Evolutionary conservation across 2,329 filamentous ascomycete genomes (phyloP), one percentile per base, ranked within the genome.

Genomic region (Metarhizium humberi): DNA sequence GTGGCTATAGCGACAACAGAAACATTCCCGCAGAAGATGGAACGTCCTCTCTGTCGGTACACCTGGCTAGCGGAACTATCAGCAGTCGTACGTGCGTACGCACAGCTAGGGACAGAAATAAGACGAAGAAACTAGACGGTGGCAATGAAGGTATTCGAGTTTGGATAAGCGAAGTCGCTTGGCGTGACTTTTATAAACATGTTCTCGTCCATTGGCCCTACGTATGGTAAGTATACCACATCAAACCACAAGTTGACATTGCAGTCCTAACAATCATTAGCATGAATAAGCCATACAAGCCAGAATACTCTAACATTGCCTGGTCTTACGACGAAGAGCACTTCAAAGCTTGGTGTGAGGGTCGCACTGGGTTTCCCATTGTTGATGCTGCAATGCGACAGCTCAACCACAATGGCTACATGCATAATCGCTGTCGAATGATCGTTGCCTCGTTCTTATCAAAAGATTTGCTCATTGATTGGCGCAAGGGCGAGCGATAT

Each of bases 321-420:
- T 96, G 91, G 91, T 88, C 90, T 52, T 90, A 92, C 67, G 76
- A 91, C 63, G 63, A 75, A 10, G 75, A 80, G 1, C 76, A 85
- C 20, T 94, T 96, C 71, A 62, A 76, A 1, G 83, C 84, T 3
- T 96, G 92, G 90, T 82, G 79, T 43, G 72, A 83, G 38, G 90
- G 90, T 6, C 77, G 73, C 38, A 95, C 90, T 0, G 90, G 90
- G 0, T 92, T 84, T 63, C 90, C 90, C 0, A 86, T 95, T 50
- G 86, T 95, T 25, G 90, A 95, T 65, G 90, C 90, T 0, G 88
- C 88, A 1, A 94, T 95, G 88, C 81, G 90, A 8, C 89, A 95
- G 69, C 67, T 92, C 6, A 78, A 77, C 11, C 67, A 80, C 18
- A 79, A 79, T 48, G 87, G 82, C 2, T 94, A 85, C 72, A 90